Conservation (phyloP, 371 early-diverging fungal species). For the Chytridium lagenaria region DNA sequence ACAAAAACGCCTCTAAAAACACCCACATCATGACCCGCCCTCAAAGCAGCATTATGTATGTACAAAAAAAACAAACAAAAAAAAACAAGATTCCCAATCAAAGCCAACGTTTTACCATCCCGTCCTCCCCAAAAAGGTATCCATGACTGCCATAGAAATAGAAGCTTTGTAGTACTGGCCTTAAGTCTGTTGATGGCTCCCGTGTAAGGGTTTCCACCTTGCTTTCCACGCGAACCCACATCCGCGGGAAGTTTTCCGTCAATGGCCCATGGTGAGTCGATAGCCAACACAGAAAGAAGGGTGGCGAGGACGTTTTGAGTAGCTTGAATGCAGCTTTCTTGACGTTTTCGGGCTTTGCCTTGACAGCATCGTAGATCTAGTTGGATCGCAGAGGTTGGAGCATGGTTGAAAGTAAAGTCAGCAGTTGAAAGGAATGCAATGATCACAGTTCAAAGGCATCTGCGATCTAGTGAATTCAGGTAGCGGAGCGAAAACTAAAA, state of each 20-base stretch:
- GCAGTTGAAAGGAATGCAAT: no score
- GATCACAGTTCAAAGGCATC: no score
- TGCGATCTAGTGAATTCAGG: no score
- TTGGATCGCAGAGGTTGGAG: neutral
- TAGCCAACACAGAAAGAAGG: conserved; percentile 14
- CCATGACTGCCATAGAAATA: conserved; percentile 16
- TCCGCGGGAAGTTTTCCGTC: conserved; percentile 22
- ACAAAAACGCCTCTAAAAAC: no score
- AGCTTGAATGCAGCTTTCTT: neutral
- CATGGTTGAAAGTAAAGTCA: no score
- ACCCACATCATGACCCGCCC: no score
- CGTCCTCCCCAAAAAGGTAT: conserved; percentile 3
- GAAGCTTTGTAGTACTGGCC: neutral
- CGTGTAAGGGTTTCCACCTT: conserved; percentile 14
- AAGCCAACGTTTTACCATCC: conserved; percentile 20
- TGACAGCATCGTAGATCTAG: conserved; percentile 4
- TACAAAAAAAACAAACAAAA: no score
- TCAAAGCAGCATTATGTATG: no score
- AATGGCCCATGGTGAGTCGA: conserved; percentile 18
- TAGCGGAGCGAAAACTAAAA: neutral
- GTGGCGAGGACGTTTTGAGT: conserved; percentile 5
- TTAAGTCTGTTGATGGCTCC: neutral
- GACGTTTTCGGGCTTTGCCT: neutral
- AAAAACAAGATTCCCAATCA: no score
- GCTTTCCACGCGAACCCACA: neutral